Percentiles rank a stretch among this genome's conserved stretches.
Conservation (phyloP, 2,329 filamentous ascomycete genomes). For the Fusarium sp. region DNA sequence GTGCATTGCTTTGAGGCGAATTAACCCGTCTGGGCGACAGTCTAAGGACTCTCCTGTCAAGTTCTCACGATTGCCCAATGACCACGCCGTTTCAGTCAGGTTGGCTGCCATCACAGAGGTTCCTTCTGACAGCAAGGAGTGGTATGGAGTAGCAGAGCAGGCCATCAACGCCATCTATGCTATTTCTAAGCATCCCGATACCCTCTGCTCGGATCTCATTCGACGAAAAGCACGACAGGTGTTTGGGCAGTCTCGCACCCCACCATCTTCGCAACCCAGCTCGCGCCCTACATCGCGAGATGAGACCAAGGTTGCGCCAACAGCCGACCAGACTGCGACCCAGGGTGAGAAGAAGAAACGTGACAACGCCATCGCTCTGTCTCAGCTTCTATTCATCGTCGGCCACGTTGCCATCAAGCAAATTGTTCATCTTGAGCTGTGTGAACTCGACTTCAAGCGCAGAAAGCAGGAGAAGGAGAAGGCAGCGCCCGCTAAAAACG, state of each 20-base stretch:
- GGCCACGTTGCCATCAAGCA: slow-evolving; percentile 98
- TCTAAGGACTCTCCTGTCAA: slow-evolving; percentile 74
- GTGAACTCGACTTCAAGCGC: slow-evolving; percentile 96
- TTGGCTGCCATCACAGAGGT: slow-evolving; percentile 88
- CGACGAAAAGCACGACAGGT: slow-evolving; percentile 85
- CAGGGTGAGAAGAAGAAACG: slow-evolving; percentile 59
- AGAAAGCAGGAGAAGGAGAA: slow-evolving; percentile 91
- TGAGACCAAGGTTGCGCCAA: slow-evolving; percentile 50
- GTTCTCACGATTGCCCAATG: slow-evolving; percentile 84
- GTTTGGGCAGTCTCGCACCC: slow-evolving; percentile 61
- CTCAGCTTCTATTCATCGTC: slow-evolving; percentile 92
- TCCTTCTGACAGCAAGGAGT: slow-evolving; percentile 89
- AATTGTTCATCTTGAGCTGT: slow-evolving; percentile 97
- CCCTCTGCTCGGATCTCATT: slow-evolving; percentile 89
- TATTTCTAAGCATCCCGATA: slow-evolving; percentile 91
- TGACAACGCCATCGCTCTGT: slow-evolving; percentile 78
- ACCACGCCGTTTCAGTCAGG: slow-evolving; percentile 84
- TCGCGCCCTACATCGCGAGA: slow-evolving; percentile 57
- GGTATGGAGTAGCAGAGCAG: slow-evolving; percentile 95
- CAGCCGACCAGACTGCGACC: slow-evolving; percentile 47
- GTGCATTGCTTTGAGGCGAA: slow-evolving; percentile 88
- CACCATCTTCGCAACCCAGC: slow-evolving; percentile 53
- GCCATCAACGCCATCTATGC: slow-evolving; percentile 95
- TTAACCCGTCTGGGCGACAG: slow-evolving; percentile 84
- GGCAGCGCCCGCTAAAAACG: slow-evolving; percentile 55